phyloP scores from a whole-genome alignment of 805 yeast genomes.

The Hanseniaspora pseudoguilliermondii region DNA sequence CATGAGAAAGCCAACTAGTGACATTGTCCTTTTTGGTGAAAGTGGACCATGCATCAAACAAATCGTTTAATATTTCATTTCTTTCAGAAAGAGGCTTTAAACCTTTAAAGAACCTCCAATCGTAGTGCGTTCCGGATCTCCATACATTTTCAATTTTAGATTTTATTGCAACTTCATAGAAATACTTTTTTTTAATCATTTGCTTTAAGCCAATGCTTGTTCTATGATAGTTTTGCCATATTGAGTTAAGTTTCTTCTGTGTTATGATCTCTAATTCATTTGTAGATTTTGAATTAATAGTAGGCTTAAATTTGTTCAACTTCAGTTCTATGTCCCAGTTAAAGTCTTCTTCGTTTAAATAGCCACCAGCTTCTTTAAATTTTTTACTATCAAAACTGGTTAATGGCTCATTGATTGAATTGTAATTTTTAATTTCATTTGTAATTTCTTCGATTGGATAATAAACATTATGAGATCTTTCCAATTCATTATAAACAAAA shows the following conservation, averaged over 20 bases:
- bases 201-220: background rate
- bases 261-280: background rate
- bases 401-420: background rate
- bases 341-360: constrained; percentile 13
- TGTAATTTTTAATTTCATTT: background rate
- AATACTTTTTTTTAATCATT: background rate
- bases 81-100: constrained; percentile 28
- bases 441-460: background rate
- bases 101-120: constrained; percentile 46
- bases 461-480: background rate
- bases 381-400: background rate
- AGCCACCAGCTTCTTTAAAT: background rate
- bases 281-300: constrained; percentile 13
- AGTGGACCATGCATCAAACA: constrained; percentile 36
- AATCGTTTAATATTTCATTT: constrained; percentile 25
- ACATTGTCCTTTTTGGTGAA: constrained; percentile 33
- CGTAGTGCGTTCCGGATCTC: constrained; percentile 31
- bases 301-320: background rate
- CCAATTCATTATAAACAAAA: background rate
- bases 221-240: background rate
- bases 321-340: background rate
- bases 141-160: background rate
- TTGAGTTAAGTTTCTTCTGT: background rate
- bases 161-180: constrained; percentile 10
- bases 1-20: constrained; percentile 44